A percentile compares a stretch with the other conserved stretches of the same genome.
Conservation (phyloP, 2,329 filamentous ascomycete genomes). For the Purpureocillium lavendulum region DNA sequence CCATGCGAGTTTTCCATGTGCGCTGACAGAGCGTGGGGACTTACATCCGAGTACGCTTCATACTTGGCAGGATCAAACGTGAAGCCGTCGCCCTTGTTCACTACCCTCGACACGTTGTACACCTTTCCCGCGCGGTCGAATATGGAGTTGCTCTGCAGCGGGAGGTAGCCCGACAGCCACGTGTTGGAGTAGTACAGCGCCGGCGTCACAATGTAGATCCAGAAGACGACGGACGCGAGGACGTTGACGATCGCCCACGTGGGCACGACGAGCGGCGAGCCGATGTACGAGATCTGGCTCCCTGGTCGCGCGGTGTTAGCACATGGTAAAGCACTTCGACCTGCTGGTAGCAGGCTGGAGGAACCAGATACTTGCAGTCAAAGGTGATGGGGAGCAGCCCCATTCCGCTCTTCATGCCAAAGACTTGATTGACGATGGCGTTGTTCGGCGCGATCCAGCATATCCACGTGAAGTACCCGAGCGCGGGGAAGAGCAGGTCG, state of each 20-base stretch:
- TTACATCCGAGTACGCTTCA: slow-evolving; percentile 39
- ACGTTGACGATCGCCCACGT: slow-evolving; percentile 40
- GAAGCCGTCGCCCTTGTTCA: slow-evolving; percentile 30
- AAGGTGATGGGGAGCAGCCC: slow-evolving; percentile 56
- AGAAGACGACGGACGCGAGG: slow-evolving; percentile 37
- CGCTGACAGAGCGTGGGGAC: slow-evolving; percentile 2
- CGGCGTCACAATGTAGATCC: slow-evolving; percentile 34
- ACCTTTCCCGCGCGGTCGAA: slow-evolving; percentile 42
- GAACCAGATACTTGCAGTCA: slow-evolving; percentile 43
- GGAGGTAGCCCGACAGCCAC: slow-evolving; percentile 43
- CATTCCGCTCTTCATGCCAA: slow-evolving; percentile 51
- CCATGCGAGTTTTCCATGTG: too few species aligned
- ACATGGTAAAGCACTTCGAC: too few species aligned
- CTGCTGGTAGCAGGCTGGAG: too few species aligned
- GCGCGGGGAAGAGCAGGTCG: slow-evolving; percentile 46
- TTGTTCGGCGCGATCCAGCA: slow-evolving; percentile 56
- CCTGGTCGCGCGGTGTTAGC: slow-evolving; percentile 3
- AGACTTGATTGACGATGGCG: slow-evolving; percentile 53
- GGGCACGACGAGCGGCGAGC: slow-evolving; percentile 29
- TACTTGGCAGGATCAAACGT: slow-evolving; percentile 40
- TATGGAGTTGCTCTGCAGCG: slow-evolving; percentile 41
- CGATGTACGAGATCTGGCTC: slow-evolving; percentile 27
- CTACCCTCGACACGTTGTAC: slow-evolving; percentile 40
- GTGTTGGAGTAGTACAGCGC: slow-evolving; percentile 39
- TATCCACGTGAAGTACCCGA: slow-evolving; percentile 49